These are phyloP conservation scores for Pichia sp. DNA, from an alignment of 1,139 yeast species.

Conservation along the genomic window DNA sequence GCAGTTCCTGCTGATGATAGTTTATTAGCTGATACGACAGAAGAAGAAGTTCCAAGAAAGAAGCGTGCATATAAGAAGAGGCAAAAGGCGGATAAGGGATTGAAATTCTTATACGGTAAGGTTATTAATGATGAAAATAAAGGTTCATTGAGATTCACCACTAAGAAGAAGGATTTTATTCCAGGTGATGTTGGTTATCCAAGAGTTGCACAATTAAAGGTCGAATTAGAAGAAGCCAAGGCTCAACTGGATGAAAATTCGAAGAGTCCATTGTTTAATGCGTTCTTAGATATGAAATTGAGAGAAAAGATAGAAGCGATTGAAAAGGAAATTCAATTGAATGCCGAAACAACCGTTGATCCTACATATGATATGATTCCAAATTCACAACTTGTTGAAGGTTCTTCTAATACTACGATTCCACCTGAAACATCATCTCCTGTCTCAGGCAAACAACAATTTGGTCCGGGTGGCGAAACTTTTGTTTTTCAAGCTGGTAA, in stretches of 20 bases:
- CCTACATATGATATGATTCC: not conserved
- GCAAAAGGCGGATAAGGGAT: constrained; percentile 7
- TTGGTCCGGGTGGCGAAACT: constrained; percentile 4
- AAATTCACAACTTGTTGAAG: not conserved
- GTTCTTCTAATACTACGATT: not conserved
- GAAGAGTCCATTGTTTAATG: constrained; percentile 13
- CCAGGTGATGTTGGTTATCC: not conserved
- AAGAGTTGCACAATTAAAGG: not conserved
- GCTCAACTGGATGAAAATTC: constrained; percentile 13
- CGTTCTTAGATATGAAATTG: constrained; percentile 18
- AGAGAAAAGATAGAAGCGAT: constrained; percentile 15
- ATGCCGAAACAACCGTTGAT: not conserved
- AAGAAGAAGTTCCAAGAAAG: constrained; percentile 2
- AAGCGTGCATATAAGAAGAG: constrained; percentile 13
- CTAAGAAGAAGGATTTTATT: constrained; percentile 3
- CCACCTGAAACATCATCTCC: not conserved
- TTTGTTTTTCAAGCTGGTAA: constrained; percentile 1
- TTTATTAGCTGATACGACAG: not conserved
- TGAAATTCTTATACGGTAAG: constrained; percentile 15
- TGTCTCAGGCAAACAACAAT: not conserved
- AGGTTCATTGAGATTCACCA: constrained; percentile 7
- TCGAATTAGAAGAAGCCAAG: constrained; percentile 1
- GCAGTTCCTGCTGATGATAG: not conserved
- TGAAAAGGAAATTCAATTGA: constrained; percentile 8
- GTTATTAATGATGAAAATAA: constrained; percentile 6